Base-by-base conservation (phyloP, 495 filamentous ascomycete genomes). In the Saxophila tyrrhenica region DNA sequence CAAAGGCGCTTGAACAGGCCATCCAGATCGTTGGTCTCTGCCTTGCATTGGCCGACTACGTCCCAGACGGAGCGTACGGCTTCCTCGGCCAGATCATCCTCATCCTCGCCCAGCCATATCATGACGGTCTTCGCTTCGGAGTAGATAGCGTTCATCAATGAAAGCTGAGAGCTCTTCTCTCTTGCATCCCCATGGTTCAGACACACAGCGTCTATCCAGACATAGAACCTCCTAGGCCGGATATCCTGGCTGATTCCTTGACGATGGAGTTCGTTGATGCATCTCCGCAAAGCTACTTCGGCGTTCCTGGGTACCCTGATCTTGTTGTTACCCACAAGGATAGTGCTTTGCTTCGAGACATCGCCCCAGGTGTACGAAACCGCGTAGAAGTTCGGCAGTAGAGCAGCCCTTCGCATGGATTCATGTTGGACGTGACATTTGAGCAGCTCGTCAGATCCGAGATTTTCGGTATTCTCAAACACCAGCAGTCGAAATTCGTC, bases 181-280 rank as follows among this genome's bases (percentile, higher is more conserved):
- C 51, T 39, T 1, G 53, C n/a, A 55, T 69, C 62, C 3, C 56
- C 39, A 47, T 73, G 70, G 61, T 71, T 69, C 52, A 73, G 70
- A 57, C 69, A 73, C 21, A 73, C 44, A 25, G 62, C 59, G 45
- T 72, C 69, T n/a, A 69, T 50, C 67, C 64, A 69, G n/a, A 62
- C 23, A 24, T 35, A 35, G 13, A 35, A 13, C 13, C 29, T 35
- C 29, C 29, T 35, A 13, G 29, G 29, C 41, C 19, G 7, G 41
- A 44, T 21, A 7, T 44, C 41, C 41, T 44, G 41, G 7, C 5
- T 44, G 16, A 44, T 3, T 8, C 16, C 15, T 5, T 44, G 41
- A 21, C 8, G 3, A n/a, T 17, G 19, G 7, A 44, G 15, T n/a
- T 44, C 16, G 41, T n/a, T 8, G 15, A 44, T n/a, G 41, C 16